Evolutionary conservation across 768 basidiomycete genomes (phyloP), one percentile per base, ranked within the genome.

Genomic region (Suillus discolor): DNA sequence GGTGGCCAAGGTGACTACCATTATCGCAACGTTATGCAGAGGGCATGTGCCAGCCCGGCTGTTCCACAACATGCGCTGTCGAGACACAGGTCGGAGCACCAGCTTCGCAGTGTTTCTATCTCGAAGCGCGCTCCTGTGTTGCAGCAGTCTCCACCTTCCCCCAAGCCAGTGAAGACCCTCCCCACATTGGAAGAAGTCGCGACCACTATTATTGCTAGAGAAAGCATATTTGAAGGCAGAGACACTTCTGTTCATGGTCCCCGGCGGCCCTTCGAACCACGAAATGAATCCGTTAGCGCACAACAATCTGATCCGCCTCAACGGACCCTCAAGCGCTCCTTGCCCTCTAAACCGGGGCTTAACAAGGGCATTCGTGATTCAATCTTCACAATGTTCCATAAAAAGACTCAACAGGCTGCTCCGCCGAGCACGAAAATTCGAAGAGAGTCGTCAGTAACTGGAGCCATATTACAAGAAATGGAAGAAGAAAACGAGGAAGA

Each of bases 21-120:
- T 36, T 76, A 76, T 61, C 76, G 75, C 41, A 61, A 67, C 0
- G 67, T 66, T 34, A 63, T 73, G 16, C 72, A 57, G 15, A 49
- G 23, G 2, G 75, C 72, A 38, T 63, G 67, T 28, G 20, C 55
- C 36, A 64, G 12, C 36, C 66, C 66, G 0, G 62, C 63, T 2
- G 47, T 55, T 4, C 38, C 59, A 11, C 62, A 61, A 6, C 65
- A 23, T 23, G 31, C 62, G 11, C 70, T 64, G 2, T 65, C 53
- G 34, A 66, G 72, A 12, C 67, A 68, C 53, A 60, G 64, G 60
- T 72, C 75, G 3, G 49, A 31, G 13, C 44, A 54, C 4, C 62
- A 72, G 3, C 34, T 69, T 8, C 66, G 60, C 18, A 31, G 12
- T 0, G 20, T 23, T 4, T 28, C 65, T 18, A 9, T 45, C 1